Evolutionary conservation across 1,284 basidiomycete genomes (phyloP), one percentile per base, ranked within the genome.

Genomic region (Cryptococcus sp.): DNA sequence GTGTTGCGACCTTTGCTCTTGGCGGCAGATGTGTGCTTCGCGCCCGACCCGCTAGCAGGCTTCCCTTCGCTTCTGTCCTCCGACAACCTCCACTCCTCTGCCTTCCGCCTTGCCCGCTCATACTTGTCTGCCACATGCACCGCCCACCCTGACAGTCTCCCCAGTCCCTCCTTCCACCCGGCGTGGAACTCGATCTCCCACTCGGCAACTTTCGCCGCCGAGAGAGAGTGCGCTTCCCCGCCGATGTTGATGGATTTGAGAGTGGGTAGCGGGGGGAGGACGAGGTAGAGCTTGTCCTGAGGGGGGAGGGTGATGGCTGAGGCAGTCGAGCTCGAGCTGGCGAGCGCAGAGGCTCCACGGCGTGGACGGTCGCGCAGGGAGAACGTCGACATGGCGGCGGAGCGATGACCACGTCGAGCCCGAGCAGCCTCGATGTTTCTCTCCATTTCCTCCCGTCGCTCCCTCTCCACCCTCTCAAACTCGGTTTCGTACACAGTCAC

Each of bases 121-220:
- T 77, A 78, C 57, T 69, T 67, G 50, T 77, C 76, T 6, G 69
- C 68, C n/a, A 73, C 62, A 48, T 74, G 69, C 8, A 56, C 48
- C 4, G 76, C 77, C 77, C 77, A 78, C 12, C 73, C 73, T 11
- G 64, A 56, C 4, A 74, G 49, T 46, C 70, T 72, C 46, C 59
- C 68, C 18, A 77, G 51, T 8, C 75, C 75, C 8, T 75, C 72
- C 38, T 61, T 64, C 77, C 77, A 79, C 7, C 77, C 78, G 1
- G 54, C 46, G 39, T 77, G 68, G 43, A 78, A 78, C 40, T 75
- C 64, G 18, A 62, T 55, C 37, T 72, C 67, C 78, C 78, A 79
- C 23, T 68, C 65, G 11, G 55, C 53, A 8, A 66, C 55, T 52
- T 69, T 69, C 21, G 59, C 50, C 9, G 59, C 40, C 1, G 66